phyloP scores from a whole-genome alignment of 2,329 filamentous ascomycete species.

The Fusarium phyllophilum region DNA sequence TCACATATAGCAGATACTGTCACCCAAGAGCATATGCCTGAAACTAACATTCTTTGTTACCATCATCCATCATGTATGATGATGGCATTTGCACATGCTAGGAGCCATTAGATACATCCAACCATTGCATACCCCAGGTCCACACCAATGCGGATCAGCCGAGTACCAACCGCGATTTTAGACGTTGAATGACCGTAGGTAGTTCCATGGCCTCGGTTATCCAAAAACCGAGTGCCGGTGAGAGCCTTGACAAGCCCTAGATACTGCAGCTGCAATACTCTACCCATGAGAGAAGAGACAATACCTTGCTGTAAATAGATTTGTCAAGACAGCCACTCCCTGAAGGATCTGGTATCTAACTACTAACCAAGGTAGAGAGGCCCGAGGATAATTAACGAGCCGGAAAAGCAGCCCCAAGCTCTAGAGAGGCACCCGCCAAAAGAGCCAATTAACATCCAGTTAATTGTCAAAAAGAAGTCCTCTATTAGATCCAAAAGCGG shows the following conservation, averaged over 20 bases:
- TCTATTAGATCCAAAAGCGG: conserved; percentile 10
- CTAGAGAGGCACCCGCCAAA: conserved; percentile 12
- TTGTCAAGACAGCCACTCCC: background rate
- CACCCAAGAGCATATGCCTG: too few species aligned
- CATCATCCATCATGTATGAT: conserved; percentile 10
- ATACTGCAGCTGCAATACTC: background rate
- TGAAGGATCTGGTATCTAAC: background rate
- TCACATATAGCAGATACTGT: background rate
- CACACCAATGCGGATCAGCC: conserved; percentile 24
- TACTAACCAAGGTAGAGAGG: conserved; percentile 6
- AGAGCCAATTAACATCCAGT: conserved; percentile 37
- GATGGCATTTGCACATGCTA: conserved; percentile 34
- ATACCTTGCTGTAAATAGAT: background rate
- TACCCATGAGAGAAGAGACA: background rate
- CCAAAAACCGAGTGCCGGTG: conserved; percentile 37
- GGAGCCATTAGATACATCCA: background rate
- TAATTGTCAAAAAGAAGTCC: conserved; percentile 37
- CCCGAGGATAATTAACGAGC: conserved; percentile 3
- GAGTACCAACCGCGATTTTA: conserved; percentile 24
- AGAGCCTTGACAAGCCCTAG: background rate
- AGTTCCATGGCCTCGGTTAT: conserved; percentile 39
- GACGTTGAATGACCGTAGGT: background rate
- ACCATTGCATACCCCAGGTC: conserved; percentile 27
- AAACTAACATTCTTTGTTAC: background rate
- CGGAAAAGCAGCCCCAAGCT: conserved; percentile 2